phyloP scores from a whole-genome alignment of 352 stramenopile species.

The Achlya hypogyna region DNA sequence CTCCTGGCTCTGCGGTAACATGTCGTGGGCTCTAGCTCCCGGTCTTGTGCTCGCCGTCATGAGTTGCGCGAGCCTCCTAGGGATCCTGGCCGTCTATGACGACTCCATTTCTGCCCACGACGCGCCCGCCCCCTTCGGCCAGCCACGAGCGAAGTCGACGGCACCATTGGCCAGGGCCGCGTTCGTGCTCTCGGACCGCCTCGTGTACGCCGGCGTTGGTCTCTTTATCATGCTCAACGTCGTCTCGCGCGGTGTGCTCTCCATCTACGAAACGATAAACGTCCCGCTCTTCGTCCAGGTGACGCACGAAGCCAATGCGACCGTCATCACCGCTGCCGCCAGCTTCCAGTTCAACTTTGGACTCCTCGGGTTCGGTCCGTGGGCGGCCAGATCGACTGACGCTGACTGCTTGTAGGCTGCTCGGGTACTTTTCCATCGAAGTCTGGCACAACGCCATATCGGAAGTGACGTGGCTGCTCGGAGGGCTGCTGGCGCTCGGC shows the following conservation, averaged over 20 bases:
- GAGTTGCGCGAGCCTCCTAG: conserved; percentile 37
- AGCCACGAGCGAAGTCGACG: too few relatives aligned
- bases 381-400: conserved; percentile 27
- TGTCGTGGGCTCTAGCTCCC: conserved; percentile 31
- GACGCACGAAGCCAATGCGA: conserved; percentile 31
- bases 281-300: conserved; percentile 65
- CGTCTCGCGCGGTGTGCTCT: conserved; percentile 58
- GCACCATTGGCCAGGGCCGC: too few relatives aligned
- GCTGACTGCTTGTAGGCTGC: conserved; percentile 37
- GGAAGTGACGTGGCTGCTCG: conserved; percentile 36
- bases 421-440: conserved; percentile 74
- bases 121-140: conserved; percentile 20
- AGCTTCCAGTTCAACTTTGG: conserved; percentile 53
- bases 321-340: not conserved
- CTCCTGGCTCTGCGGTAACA: conserved; percentile 42
- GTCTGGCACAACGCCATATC: conserved; percentile 54
- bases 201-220: conserved; percentile 53
- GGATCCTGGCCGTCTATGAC: conserved; percentile 44
- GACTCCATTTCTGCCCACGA: conserved; percentile 35
- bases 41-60: conserved; percentile 41
- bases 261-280: conserved; percentile 74
- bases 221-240: conserved; percentile 81
- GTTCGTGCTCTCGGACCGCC: conserved; percentile 25
- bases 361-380: conserved; percentile 30
- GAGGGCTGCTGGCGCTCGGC: conserved; percentile 38